phyloP scores from a whole-genome alignment of 768 basidiomycete genomes.

The Russula abietina region DNA sequence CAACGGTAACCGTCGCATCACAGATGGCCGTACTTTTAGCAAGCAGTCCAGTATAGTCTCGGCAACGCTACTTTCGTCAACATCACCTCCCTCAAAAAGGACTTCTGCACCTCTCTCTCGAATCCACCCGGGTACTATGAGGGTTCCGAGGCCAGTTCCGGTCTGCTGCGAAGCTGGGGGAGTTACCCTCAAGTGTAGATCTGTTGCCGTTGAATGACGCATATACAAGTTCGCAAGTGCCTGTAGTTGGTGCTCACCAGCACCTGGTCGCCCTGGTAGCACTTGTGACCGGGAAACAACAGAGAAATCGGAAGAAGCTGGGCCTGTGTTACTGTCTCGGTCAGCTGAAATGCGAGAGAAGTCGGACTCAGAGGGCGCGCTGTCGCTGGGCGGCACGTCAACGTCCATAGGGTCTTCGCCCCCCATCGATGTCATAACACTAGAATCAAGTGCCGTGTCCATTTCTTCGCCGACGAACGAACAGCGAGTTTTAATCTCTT shows the following conservation, averaged over 20 bases:
- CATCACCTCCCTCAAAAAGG: constrained; percentile 83
- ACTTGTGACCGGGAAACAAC: constrained; percentile 42
- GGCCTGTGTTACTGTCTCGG: constrained; percentile 44
- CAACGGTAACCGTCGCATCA: neutral
- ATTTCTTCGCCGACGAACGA: constrained; percentile 77
- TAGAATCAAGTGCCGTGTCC: constrained; percentile 31
- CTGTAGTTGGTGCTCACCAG: constrained; percentile 51
- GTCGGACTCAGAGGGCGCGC: constrained; percentile 61
- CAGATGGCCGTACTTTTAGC: constrained; percentile 53
- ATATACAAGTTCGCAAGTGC: constrained; percentile 64
- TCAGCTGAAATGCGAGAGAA: constrained; percentile 46
- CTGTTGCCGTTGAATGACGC: constrained; percentile 71
- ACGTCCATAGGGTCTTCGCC: constrained; percentile 39
- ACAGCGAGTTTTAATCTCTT: constrained; percentile 84
- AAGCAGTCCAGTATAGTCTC: constrained; percentile 75
- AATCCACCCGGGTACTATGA: constrained; percentile 92
- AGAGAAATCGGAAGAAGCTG: constrained; percentile 55
- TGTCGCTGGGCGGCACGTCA: constrained; percentile 46
- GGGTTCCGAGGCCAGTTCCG: constrained; percentile 68
- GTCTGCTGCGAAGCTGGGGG: constrained; percentile 62
- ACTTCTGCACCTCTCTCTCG: constrained; percentile 88
- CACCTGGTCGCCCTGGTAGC: constrained; percentile 28
- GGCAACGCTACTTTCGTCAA: constrained; percentile 79
- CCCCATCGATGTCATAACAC: constrained; percentile 25
- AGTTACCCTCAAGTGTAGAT: constrained; percentile 60